Evolutionary conservation across 1,284 basidiomycete species (phyloP), one percentile per base, ranked within the genome.

Genomic region (Papiliotrema laurentii): DNA sequence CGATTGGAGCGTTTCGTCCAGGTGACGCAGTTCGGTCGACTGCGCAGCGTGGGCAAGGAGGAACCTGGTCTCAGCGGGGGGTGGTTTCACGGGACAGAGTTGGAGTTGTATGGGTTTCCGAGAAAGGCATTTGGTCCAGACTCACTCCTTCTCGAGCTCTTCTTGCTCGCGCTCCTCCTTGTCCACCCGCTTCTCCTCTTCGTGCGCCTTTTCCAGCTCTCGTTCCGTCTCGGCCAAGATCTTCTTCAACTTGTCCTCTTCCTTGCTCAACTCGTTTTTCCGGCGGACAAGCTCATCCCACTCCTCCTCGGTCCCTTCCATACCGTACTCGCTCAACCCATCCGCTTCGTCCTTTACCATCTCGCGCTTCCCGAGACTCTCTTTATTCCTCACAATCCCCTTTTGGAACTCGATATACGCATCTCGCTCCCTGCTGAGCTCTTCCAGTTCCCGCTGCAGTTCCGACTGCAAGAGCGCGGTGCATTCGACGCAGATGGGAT

Each of bases 401-500:
- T 85, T 85, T 74, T 96, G 92, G 63, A 92, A 97, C 1, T 86
- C 86, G 54, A 90, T 83, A 66, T 94, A 94, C 0, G 90, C 89
- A 61, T 97, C 93, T 42, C 90, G 78, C 65, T 97, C 93, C 64
- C 85, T 85, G 71, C 87, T 89, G 3, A 86, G 85, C 73, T 96
- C 88, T 50, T 96, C 89, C 11, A 97, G 79, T 65, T 92, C 85
- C 36, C 81, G 80, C 61, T 87, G 84, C 46, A 97, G 81, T 27
- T 83, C 82, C 4, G 79, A 78, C 38, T 94, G 80, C 38, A 97
- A 75, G 46, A 86, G 81, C 61, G 88, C 84, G 2, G 92, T 90
- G 71, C 96, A 99, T 64, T 96, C 91, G 1, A 86, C 83, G 69
- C 96, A 99, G 10, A 99, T 79, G 3, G 96, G 96, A 71, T 98